Conservation (phyloP, 176 grass and related monocot genomes). For the Phyllostachys edulis region DNA sequence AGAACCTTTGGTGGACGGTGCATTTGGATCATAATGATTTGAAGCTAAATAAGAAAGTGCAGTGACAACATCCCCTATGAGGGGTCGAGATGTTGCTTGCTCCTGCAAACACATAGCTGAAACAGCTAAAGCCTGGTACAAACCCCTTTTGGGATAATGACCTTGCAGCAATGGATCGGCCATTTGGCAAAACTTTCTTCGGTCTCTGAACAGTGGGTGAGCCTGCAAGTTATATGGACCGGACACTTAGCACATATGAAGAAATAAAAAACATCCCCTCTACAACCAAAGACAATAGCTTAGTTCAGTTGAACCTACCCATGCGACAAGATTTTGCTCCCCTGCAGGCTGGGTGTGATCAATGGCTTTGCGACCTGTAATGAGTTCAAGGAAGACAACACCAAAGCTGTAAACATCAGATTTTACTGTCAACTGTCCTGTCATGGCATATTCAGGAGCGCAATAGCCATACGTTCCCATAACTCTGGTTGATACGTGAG, state of each 20-base stretch:
- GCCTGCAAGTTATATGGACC: constrained; percentile 57
- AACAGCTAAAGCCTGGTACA: constrained; percentile 93
- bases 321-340: constrained; percentile 92
- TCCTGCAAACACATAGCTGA: constrained; percentile 99
- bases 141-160: constrained; percentile 71
- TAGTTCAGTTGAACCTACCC: constrained; percentile 54
- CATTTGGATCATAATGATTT: constrained; percentile 70
- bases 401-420: constrained; percentile 99
- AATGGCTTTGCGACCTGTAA: constrained; percentile 89
- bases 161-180: constrained; percentile 73
- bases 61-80: constrained; percentile 91
- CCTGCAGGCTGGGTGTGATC: constrained; percentile 62
- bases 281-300: background rate
- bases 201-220: constrained; percentile 88
- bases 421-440: constrained; percentile 93
- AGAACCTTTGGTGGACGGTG: constrained; percentile 40
- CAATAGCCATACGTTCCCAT: constrained; percentile 99
- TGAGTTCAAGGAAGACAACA: constrained; percentile 96
- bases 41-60: constrained; percentile 92
- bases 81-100: constrained; percentile 67
- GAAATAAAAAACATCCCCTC: background rate
- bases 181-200: constrained; percentile 86
- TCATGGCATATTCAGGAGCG: constrained; percentile 99
- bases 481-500: constrained; percentile 94
- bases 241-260: constrained; percentile 19